Percentiles rank a stretch among this genome's conserved stretches.
phyloP scores from a whole-genome alignment of 2,329 filamentous ascomycete genomes.

The Emmonsiellopsis sp. region DNA sequence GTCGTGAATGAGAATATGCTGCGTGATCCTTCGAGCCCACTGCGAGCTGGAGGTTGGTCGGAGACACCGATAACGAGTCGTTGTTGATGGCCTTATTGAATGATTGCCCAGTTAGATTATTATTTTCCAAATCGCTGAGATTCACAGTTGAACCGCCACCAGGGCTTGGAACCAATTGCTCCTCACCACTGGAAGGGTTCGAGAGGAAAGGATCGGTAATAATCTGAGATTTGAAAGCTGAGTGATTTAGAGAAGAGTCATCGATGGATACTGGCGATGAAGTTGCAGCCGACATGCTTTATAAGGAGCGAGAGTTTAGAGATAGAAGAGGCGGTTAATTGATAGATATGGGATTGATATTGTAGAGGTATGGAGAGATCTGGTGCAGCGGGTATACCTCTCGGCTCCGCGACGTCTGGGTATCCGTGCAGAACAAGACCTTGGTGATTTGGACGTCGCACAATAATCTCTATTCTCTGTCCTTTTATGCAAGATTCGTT shows the following conservation, averaged over 20 bases:
- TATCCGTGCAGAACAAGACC: too few relatives aligned
- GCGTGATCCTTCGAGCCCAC: neutral
- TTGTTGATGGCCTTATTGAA: neutral
- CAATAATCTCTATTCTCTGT: too few relatives aligned
- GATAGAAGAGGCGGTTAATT: neutral
- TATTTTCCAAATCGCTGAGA: neutral
- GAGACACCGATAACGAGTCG: conserved; percentile 1
- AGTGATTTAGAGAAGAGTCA: conserved; percentile 17
- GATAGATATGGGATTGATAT: neutral
- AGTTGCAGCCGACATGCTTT: conserved; percentile 18
- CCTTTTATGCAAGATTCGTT: too few relatives aligned
- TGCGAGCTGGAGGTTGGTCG: neutral
- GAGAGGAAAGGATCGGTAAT: conserved; percentile 32
- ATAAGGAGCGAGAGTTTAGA: neutral
- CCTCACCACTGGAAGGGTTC: conserved; percentile 29
- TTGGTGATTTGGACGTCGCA: too few relatives aligned
- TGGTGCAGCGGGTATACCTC: neutral
- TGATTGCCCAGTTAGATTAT: neutral
- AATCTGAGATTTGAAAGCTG: conserved; percentile 23
- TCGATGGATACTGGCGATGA: conserved; percentile 9
- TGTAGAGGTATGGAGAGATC: neutral
- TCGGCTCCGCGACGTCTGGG: too few relatives aligned
- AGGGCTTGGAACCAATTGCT: conserved; percentile 26
- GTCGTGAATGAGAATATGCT: conserved; percentile 10
- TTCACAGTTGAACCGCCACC: conserved; percentile 20